These are phyloP conservation scores for Chytriomyces hyalinus DNA, from an alignment of 192 early-diverging fungal genomes.

Conservation along the genomic window DNA sequence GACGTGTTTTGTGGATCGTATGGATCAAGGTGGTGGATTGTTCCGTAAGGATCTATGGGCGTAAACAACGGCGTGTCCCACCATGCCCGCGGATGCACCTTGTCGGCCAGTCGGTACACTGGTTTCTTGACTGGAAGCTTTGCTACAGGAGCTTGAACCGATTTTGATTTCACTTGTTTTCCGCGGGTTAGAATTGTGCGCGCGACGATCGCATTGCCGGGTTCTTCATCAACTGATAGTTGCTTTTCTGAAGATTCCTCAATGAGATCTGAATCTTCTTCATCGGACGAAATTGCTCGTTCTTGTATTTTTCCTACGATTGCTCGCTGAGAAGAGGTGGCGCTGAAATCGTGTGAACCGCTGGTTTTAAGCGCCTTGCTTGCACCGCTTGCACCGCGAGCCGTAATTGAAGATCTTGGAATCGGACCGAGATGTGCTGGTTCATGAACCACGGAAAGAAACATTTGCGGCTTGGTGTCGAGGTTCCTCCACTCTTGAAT, in stretches of 20 bases:
- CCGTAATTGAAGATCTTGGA: too few species aligned
- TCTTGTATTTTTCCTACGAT: neutral
- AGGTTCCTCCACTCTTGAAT: conserved; percentile 26
- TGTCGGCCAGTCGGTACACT: conserved; percentile 22
- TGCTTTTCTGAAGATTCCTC: too few species aligned
- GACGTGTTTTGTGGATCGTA: conserved; percentile 20
- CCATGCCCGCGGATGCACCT: conserved; percentile 12
- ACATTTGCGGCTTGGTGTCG: conserved; percentile 3
- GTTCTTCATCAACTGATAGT: too few species aligned
- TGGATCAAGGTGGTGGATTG: conserved; percentile 18
- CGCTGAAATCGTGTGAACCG: too few species aligned
- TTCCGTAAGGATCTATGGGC: conserved; percentile 4
- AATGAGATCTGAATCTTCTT: too few species aligned
- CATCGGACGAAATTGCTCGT: neutral
- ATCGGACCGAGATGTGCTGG: neutral
- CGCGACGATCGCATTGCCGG: too few species aligned
- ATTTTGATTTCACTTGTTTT: neutral
- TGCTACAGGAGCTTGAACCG: neutral
- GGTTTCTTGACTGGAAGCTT: neutral
- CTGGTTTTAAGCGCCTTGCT: too few species aligned
- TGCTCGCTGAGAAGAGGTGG: too few species aligned
- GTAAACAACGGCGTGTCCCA: conserved; percentile 15
- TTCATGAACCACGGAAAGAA: neutral
- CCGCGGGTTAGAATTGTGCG: neutral
- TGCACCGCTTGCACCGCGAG: too few species aligned